A percentile compares a stretch with the other conserved stretches of the same genome.
Conservation (phyloP, 768 basidiomycete species). For the Dioszegia aurantiaca region DNA sequence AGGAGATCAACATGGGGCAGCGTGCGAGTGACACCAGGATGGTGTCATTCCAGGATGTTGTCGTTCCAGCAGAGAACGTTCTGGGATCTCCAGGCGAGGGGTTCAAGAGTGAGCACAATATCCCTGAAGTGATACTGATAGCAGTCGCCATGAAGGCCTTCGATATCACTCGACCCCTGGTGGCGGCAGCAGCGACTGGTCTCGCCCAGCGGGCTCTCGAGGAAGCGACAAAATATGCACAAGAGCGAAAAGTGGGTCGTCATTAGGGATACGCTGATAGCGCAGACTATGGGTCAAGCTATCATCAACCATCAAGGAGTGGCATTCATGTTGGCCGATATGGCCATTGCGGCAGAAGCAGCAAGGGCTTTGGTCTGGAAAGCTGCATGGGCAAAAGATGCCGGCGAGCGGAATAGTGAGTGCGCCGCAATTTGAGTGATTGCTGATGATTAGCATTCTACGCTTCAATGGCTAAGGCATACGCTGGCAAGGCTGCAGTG, state of each 20-base stretch:
- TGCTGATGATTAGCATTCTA: constrained; percentile 47
- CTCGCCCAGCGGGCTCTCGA: constrained; percentile 53
- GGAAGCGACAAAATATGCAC: constrained; percentile 54
- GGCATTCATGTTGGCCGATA: constrained; percentile 54
- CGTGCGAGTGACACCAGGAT: constrained; percentile 54
- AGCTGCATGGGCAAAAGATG: constrained; percentile 52
- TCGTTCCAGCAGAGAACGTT: constrained; percentile 49
- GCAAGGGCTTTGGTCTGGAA: constrained; percentile 51
- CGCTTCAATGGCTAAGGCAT: constrained; percentile 54
- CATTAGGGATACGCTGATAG: neutral
- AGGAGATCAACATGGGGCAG: constrained; percentile 54
- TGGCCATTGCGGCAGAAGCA: constrained; percentile 53
- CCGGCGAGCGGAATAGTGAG: constrained; percentile 50
- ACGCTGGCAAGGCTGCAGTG: constrained; percentile 51
- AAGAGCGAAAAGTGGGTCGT: constrained; percentile 47
- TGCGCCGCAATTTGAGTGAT: neutral
- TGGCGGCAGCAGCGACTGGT: constrained; percentile 53
- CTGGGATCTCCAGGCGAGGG: constrained; percentile 52
- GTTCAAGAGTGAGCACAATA: constrained; percentile 48
- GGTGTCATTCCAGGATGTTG: constrained; percentile 53
- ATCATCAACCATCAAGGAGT: constrained; percentile 55
- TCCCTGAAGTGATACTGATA: neutral
- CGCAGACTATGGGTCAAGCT: constrained; percentile 53
- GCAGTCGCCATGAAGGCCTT: constrained; percentile 53
- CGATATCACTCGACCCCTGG: constrained; percentile 54